These are phyloP conservation scores for Jasminum sambac DNA, from an alignment of 257 asterid genomes.

Conservation along the genomic window DNA sequence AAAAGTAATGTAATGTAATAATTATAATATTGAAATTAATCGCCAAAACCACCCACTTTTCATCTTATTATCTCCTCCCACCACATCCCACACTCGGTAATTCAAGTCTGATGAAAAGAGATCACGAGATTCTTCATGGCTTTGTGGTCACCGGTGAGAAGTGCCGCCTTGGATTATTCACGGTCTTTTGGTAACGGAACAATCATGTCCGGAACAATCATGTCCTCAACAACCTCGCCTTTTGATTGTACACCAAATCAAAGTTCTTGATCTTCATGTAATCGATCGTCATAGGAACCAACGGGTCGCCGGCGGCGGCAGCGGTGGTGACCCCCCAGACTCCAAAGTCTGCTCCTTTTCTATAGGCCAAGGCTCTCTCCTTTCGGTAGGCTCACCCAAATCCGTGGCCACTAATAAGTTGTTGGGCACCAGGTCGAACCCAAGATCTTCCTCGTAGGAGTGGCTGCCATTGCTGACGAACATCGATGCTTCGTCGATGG, in stretches of 20 bases:
- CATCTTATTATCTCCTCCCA: too few species aligned
- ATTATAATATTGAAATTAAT: too few species aligned
- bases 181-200: too few species aligned
- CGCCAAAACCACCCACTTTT: too few species aligned
- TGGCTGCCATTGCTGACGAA: conserved; percentile 59
- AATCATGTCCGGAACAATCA: too few species aligned
- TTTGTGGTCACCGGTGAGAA: too few species aligned
- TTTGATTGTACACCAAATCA: conserved; percentile 53
- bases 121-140: too few species aligned
- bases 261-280: conserved; percentile 48
- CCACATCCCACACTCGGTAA: too few species aligned
- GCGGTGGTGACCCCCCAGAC: conserved; percentile 64
- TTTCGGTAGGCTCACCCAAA: conserved; percentile 32
- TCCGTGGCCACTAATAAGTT: conserved; percentile 49
- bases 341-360: conserved; percentile 46
- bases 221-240: too few species aligned
- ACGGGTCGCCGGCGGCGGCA: conserved; percentile 50
- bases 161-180: too few species aligned
- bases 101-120: too few species aligned
- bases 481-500: conserved; percentile 59
- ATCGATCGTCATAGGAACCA: conserved; percentile 68
- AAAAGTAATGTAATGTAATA: too few species aligned
- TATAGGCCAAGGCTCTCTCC: conserved; percentile 55
- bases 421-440: conserved; percentile 65
- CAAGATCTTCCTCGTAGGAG: conserved; percentile 52